Conservation (phyloP, 257 asterid species). For the Gynochthodes officinalis region DNA sequence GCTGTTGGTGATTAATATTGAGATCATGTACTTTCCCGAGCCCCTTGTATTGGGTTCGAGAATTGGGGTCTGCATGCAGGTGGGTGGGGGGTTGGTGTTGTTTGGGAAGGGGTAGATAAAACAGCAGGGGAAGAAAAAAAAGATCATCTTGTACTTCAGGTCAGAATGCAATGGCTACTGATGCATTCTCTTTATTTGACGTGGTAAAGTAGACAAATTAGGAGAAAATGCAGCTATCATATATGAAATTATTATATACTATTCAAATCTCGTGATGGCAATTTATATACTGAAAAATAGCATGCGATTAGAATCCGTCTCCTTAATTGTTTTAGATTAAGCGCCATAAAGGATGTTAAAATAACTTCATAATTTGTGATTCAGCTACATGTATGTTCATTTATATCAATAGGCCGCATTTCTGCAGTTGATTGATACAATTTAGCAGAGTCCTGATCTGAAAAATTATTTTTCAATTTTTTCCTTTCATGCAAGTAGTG, state of each 20-base stretch:
- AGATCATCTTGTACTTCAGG: background rate
- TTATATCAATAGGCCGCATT: background rate
- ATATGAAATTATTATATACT: background rate
- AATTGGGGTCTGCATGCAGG: background rate
- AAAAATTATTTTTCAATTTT: background rate
- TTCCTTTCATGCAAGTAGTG: background rate
- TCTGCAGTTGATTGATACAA: background rate
- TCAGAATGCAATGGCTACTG: background rate
- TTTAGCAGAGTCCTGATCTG: background rate
- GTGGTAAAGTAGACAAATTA: background rate
- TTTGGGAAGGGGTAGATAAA: background rate
- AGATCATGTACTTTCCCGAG: background rate
- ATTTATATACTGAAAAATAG: background rate
- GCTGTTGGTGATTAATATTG: background rate
- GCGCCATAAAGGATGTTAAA: constrained; percentile 3
- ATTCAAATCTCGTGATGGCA: background rate
- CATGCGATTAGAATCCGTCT: background rate
- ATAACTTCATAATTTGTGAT: background rate
- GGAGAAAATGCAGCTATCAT: background rate
- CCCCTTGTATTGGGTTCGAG: too few species aligned
- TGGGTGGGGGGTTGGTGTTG: too few species aligned
- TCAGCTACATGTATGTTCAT: background rate
- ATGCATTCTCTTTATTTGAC: background rate
- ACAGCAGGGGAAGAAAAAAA: too few species aligned
- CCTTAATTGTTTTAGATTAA: background rate